phyloP scores from a whole-genome alignment of 257 asterid genomes.

The Ophiorrhiza pumila region DNA sequence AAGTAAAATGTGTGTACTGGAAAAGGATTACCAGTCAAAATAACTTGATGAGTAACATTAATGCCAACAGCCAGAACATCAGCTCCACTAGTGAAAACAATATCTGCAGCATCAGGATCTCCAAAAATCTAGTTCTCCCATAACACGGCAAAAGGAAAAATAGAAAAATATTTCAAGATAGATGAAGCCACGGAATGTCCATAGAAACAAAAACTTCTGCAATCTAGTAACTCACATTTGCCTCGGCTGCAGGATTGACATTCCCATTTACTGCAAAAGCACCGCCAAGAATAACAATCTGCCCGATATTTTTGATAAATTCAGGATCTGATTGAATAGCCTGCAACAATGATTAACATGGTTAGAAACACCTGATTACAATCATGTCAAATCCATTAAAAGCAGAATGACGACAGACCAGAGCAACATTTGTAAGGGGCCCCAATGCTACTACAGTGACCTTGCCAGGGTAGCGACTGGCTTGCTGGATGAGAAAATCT shows the following conservation, averaged over 20 bases:
- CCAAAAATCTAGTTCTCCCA: constrained; percentile 69
- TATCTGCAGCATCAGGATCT: constrained; percentile 99
- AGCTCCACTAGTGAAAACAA: constrained; percentile 97
- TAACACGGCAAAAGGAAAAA: constrained; percentile 9
- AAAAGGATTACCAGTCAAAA: constrained; percentile 64
- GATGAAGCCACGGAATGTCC: neutral
- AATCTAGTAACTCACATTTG: constrained; percentile 60
- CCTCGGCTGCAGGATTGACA: constrained; percentile 98
- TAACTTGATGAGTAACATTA: constrained; percentile 93
- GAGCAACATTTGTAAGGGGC: constrained; percentile 88
- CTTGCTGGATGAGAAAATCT: constrained; percentile 73
- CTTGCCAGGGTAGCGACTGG: constrained; percentile 68
- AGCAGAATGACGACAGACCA: constrained; percentile 47
- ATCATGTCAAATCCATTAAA: neutral
- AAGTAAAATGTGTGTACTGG: neutral
- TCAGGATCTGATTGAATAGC: constrained; percentile 89
- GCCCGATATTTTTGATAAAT: constrained; percentile 66
- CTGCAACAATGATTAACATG: constrained; percentile 39
- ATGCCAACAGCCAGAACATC: constrained; percentile 89
- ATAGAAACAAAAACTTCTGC: neutral
- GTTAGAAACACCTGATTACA: constrained; percentile 1
- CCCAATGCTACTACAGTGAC: constrained; percentile 96
- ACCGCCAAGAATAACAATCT: constrained; percentile 94
- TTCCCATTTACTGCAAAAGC: constrained; percentile 96
- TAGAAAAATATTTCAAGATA: constrained; percentile 14